Base-by-base conservation (phyloP, 306 rosid genomes). In the Fragaria vesca region DNA sequence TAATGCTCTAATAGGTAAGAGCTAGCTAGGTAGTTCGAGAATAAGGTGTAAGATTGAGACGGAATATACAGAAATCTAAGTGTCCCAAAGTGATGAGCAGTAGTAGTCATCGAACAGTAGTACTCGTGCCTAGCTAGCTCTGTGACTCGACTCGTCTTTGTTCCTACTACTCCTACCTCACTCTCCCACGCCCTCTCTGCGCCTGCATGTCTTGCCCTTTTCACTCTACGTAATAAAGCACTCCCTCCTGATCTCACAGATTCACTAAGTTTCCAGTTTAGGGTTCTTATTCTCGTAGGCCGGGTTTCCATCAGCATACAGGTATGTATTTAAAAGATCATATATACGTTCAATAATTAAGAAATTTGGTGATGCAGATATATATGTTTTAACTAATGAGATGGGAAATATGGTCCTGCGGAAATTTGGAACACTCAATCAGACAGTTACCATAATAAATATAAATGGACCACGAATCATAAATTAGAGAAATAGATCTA, bases 181-280 rank as follows among this genome's bases (percentile, higher is more conserved):
- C 87, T 80, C 81, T 77, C 88, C 70, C 87, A 74, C 82, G 66
- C 70, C 91, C 93, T 63, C 68, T 62, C 86, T 87, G 89, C 92
- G 91, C 94, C 89, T 90, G 90, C 92, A 74, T 86, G 98, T 88
- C 89, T 87, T 90, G 97, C 85, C 92, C 88, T 81, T 92, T 88
- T 92, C 98, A 90, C 69, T 75, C 75, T 60, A 48, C 83, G 82
- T 72, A 77, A 82, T 91, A 86, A 85, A 81, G 89, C 77, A 52
- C 63, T 58, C 48, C 28, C 17, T 12, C 69, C 50, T 57, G 73
- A 5, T 5, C 30, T 40, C 85, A 83, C 36, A 45, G 55, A 6
- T 83, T 65, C 71, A 62, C 42, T 30, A 13, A 40, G 8, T 40
- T 40, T 40, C 43, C 43, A 61, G 12, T 3, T 61, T 28, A 61